These are phyloP conservation scores for Jamesozyma spencerorum DNA, from an alignment of 805 yeast genomes.

Conservation along the genomic window DNA sequence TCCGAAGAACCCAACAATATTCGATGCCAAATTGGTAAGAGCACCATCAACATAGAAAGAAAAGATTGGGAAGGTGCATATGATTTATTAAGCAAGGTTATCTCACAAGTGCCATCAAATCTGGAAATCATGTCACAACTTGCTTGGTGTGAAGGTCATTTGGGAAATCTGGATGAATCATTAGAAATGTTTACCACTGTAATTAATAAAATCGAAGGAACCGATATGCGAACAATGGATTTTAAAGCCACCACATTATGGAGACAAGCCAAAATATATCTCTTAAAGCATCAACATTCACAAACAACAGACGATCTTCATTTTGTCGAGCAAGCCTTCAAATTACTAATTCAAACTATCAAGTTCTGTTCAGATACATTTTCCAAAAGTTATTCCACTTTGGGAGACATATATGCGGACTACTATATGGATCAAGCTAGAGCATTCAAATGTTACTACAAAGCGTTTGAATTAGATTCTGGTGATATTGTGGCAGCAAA, in stretches of 20 bases:
- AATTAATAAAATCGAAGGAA: slow-evolving; percentile 35
- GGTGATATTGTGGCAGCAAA: slow-evolving; percentile 69
- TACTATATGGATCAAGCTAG: slow-evolving; percentile 50
- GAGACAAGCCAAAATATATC: slow-evolving; percentile 62
- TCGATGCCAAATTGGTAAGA: slow-evolving; percentile 72
- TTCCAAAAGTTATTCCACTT: slow-evolving; percentile 73
- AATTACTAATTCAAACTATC: slow-evolving; percentile 49
- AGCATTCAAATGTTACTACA: slow-evolving; percentile 79
- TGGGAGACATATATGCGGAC: slow-evolving; percentile 65
- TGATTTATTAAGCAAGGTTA: slow-evolving; percentile 42
- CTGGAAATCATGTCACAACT: slow-evolving; percentile 55
- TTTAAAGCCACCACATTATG: slow-evolving; percentile 54
- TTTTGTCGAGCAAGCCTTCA: slow-evolving; percentile 43
- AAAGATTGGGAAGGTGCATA: slow-evolving; percentile 49
- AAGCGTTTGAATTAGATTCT: slow-evolving; percentile 80
- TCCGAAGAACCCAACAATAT: slow-evolving; percentile 37
- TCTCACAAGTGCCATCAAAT: slow-evolving; percentile 41
- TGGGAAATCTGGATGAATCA: slow-evolving; percentile 42
- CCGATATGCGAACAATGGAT: slow-evolving; percentile 44
- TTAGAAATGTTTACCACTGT: slow-evolving; percentile 27
- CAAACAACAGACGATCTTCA: slow-evolving; percentile 11
- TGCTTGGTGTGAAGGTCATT: slow-evolving; percentile 66
- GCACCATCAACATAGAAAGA: slow-evolving; percentile 62
- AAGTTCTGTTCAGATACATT: slow-evolving; percentile 50
- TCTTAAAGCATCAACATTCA: slow-evolving; percentile 28